phyloP scores from a whole-genome alignment of 257 asterid species.

The Solanum pimpinellifolium region DNA sequence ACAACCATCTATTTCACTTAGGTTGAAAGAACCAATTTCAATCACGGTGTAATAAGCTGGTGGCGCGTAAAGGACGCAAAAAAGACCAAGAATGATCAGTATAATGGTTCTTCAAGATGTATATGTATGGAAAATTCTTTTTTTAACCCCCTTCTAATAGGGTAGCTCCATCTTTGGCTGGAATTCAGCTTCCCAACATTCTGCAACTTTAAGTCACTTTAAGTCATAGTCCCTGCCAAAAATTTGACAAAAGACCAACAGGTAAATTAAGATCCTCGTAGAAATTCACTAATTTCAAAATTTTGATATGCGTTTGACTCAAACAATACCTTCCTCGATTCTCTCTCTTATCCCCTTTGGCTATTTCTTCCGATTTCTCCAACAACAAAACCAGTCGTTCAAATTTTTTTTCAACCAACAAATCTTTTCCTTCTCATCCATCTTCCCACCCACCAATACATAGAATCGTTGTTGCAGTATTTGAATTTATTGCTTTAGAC shows the following conservation, averaged over 20 bases:
- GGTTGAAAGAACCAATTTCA: not conserved
- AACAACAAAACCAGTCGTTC: not conserved
- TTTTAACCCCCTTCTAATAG: not conserved
- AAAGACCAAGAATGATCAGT: not conserved
- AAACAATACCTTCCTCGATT: not conserved
- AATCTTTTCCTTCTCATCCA: not conserved
- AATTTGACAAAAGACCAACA: not conserved
- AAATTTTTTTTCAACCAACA: not conserved
- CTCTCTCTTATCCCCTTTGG: not conserved
- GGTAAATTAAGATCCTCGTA: rapidly evolving
- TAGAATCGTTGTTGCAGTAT: not conserved
- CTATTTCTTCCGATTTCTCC: not conserved
- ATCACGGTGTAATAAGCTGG: not conserved
- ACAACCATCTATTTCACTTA: too few relatives aligned
- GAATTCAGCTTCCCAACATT: not conserved
- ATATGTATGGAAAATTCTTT: not conserved
- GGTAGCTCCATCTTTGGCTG: not conserved
- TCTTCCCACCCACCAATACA: not conserved
- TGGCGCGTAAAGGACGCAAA: not conserved
- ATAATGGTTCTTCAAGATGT: not conserved
- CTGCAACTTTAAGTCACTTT: not conserved
- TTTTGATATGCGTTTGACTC: not conserved
- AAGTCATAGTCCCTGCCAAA: not conserved
- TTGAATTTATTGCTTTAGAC: not conserved
- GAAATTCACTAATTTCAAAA: not conserved